A percentile compares a stretch with the other conserved stretches of the same genome.
These are phyloP conservation scores for Tolypocladium amazonense DNA, from an alignment of 2,329 filamentous ascomycete genomes.

Conservation along the genomic window DNA sequence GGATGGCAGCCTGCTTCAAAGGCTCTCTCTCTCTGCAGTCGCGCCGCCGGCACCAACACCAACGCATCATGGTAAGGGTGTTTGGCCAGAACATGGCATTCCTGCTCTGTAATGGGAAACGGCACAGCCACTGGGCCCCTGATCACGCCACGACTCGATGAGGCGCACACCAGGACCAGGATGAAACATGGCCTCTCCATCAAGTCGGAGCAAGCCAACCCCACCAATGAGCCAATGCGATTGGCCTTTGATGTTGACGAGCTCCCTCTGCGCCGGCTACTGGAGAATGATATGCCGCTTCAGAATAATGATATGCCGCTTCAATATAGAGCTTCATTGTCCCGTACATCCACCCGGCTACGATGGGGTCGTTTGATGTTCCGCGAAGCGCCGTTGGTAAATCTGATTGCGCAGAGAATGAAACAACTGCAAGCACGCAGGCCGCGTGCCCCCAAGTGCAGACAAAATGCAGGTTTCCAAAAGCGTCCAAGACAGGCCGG, in stretches of 20 bases:
- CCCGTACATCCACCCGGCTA: neutral
- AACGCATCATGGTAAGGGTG: neutral
- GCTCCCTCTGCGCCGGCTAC: neutral
- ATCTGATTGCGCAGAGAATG: neutral
- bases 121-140: neutral
- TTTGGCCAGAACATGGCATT: neutral
- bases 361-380: neutral
- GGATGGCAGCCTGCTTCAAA: neutral
- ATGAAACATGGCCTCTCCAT: neutral
- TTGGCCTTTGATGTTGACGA: neutral
- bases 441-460: neutral
- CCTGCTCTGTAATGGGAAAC: neutral
- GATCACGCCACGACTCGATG: neutral
- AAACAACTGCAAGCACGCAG: neutral
- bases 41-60: neutral
- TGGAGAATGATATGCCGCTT: neutral
- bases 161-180: neutral
- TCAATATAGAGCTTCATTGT: neutral
- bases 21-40: neutral
- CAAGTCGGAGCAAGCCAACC: neutral
- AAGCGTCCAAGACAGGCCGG: neutral
- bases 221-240: neutral
- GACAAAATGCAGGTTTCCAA: neutral
- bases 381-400: neutral
- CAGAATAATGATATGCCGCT: neutral